phyloP scores from a whole-genome alignment of 495 filamentous ascomycete genomes.

The Lasiosphaeria ovina region DNA sequence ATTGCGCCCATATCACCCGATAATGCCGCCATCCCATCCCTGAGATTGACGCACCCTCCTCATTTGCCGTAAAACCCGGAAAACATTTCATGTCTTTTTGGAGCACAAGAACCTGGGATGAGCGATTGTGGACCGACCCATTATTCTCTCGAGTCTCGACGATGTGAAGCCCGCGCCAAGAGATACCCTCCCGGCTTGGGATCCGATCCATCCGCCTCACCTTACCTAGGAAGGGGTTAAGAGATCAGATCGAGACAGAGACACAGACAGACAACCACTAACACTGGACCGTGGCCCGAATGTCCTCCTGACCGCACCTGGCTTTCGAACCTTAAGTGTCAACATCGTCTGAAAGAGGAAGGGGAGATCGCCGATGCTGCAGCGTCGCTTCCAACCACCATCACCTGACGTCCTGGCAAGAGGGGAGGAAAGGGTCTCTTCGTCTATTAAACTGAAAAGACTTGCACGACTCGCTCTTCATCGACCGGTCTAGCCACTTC shows the following conservation, averaged over 20 bases:
- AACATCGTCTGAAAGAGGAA: not conserved
- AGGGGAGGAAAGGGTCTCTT: no score
- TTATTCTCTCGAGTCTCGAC: no score
- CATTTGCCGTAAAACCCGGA: conserved; percentile 7
- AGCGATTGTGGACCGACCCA: not conserved
- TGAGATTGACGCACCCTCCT: not conserved
- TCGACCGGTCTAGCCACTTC: no score
- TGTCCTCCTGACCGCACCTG: not conserved
- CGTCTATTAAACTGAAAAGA: no score
- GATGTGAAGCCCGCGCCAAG: no score
- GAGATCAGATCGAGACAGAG: no score
- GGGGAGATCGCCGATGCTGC: not conserved
- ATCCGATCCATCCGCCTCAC: no score
- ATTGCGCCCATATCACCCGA: conserved; percentile 19
- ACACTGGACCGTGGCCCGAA: no score
- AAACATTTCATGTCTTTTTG: not conserved
- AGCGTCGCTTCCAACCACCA: not conserved
- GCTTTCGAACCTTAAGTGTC: not conserved
- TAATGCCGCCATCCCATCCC: conserved; percentile 9
- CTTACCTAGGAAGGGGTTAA: no score
- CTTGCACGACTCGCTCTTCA: no score
- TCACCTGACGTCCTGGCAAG: not conserved
- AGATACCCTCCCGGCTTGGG: no score
- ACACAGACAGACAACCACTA: no score
- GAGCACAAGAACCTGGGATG: not conserved